Evolutionary conservation across 331 rosid genomes (phyloP), one percentile per base, ranked within the genome.

Genomic region (Malus hybrid): DNA sequence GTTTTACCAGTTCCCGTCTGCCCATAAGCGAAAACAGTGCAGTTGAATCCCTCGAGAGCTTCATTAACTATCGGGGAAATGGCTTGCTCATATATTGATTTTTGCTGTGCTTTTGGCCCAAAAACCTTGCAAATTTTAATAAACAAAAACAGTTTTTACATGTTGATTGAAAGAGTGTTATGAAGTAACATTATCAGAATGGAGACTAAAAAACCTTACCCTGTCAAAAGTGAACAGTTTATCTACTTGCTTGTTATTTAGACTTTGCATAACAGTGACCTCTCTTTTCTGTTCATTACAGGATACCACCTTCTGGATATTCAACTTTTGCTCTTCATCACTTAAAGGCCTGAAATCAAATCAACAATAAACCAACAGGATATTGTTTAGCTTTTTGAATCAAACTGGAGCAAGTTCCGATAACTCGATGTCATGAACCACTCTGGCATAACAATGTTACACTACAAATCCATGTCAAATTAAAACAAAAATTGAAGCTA

Each of bases 1-100:
- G 99, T 95, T 89, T 94, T 94, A 63, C 99, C 99, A 1, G 99
- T 92, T 33, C 99, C 99, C 1, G 99, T 94, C 78, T 95, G 99
- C 61, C 99, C 99, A 81, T 95, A 95, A 6, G 99, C 99, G 46
- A 95, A 95, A 68, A 92, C 89, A 1, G 99, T 95, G 84, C 99
- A 95, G 78, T 95, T 95, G 80, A 92, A 95, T 68, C 99, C 99
- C 7, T 92, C 99, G 48, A 95, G 93, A 75, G 89, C 99, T 83
- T 95, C 99, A 76, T 86, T 88, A 19, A 95, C 99, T 77, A 95
- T 82, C 19, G 99, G 99, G 77, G 90, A 64, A 76, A 95, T 84
- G 24, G 99, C 99, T 88, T 95, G 99, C 66, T 92, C 97, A 68
- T 95, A 95, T 36, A 95, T 90, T 12, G 96, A 85, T 81, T 93